Base-by-base conservation (phyloP, 163 green algal genomes). In the Picocystis sp. region DNA sequence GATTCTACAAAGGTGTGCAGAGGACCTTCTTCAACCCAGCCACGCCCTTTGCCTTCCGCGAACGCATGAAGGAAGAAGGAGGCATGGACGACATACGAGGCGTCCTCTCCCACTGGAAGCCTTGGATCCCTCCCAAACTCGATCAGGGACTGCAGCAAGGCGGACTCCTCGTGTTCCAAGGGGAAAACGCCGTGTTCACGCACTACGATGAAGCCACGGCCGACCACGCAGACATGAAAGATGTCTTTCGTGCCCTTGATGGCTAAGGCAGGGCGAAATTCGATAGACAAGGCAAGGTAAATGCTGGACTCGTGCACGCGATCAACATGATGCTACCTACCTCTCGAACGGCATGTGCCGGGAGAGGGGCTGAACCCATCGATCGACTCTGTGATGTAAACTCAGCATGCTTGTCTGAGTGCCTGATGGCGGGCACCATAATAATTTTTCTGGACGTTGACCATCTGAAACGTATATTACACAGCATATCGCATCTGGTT, bases 21-120 rank as follows among this genome's bases (percentile, higher is more conserved):
- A 33, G 65, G 35, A 87, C 80, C 0, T 92, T 87, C 60, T 70
- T 84, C 24, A 60, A 58, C 0, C 21, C 17, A 14, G 42, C 64
- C 47, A 92, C 79, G 3, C 77, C 81, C 1, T 51, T 79, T 10
- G 61, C 71, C 14, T 75, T 90, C 25, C 72, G 72, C 49, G 52
- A 68, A 42, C 65, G 76, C n/a, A 70, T 87, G 22, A 50, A 65
- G 24, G 54, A 57, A 34, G 69, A 69, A 13, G 29, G 29, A 38
- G 63, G 63, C 1, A 68, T 70, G 22, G 61, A 60, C 12, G 75
- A 82, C 33, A 55, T 91, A 24, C 43, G 55, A 47, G 57, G 76
- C 3, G 55, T 86, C 1, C 45, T 91, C 47, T 24, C 21, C 2
- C 53, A 65, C 12, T 88, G 75, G 75, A 79, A 79, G 52, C 62